Percentiles rank a stretch among this genome's conserved stretches.
Conservation (phyloP, 2,329 filamentous ascomycete species). For the Helotiales sp. region DNA sequence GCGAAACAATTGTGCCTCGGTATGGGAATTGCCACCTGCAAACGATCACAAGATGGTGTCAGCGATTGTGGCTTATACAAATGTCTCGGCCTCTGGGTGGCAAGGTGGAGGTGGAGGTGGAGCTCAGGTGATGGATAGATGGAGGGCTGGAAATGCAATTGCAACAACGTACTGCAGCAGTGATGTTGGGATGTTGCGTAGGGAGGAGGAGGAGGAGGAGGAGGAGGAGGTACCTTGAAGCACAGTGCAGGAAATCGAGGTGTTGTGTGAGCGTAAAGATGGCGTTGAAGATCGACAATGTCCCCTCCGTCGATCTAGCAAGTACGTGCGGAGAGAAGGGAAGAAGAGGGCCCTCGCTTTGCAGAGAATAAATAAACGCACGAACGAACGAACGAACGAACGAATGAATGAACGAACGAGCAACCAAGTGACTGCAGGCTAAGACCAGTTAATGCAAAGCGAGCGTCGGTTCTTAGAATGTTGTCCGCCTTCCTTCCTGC, state of each 20-base stretch:
- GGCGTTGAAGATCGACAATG: slow-evolving; percentile 21
- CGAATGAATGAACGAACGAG: slow-evolving; percentile 2
- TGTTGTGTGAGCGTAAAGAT: slow-evolving; percentile 2
- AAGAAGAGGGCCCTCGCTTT: background rate
- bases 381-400: slow-evolving; percentile 7
- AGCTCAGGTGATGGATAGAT: slow-evolving; percentile 30
- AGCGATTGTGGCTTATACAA: slow-evolving; percentile 35
- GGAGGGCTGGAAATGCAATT: background rate
- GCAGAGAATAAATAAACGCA: slow-evolving; percentile 6
- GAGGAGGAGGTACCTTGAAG: slow-evolving; percentile 8
- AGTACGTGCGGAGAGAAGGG: background rate
- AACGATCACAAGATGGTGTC: slow-evolving; percentile 38
- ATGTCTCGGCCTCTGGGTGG: slow-evolving; percentile 22
- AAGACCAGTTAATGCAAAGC: background rate
- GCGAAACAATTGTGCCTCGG: slow-evolving; percentile 35
- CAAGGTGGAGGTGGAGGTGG: slow-evolving; percentile 11
- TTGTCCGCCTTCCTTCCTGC: background rate
- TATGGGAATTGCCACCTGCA: slow-evolving; percentile 35
- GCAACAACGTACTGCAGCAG: background rate
- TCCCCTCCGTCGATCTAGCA: slow-evolving; percentile 17
- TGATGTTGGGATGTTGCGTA: slow-evolving; percentile 1
- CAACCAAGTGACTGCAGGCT: background rate
- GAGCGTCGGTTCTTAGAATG: background rate
- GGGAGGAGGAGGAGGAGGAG: no score
- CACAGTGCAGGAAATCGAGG: slow-evolving; percentile 3